Conservation (phyloP, 176 grass and related monocot genomes). For the Rhynchospora breviuscula region DNA sequence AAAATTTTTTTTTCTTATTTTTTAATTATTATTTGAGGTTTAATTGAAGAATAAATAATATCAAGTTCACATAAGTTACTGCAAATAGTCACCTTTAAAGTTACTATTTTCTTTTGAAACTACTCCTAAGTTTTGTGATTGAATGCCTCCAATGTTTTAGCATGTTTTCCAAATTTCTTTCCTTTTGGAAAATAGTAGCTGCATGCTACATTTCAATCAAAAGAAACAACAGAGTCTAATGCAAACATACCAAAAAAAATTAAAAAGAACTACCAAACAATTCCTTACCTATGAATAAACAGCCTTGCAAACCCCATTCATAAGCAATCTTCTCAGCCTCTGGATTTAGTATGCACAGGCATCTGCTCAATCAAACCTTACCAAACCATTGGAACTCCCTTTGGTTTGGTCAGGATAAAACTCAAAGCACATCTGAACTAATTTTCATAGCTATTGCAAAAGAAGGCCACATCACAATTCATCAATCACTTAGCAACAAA, state of each 20-base stretch:
- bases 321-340: background rate
- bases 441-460: too few relatives aligned
- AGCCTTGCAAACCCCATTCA: background rate
- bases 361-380: too few relatives aligned
- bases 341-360: too few relatives aligned
- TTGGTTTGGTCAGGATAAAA: too few relatives aligned
- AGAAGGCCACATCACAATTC: too few relatives aligned
- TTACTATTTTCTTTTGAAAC: background rate
- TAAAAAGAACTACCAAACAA: background rate
- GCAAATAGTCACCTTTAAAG: background rate
- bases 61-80: background rate
- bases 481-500: too few relatives aligned
- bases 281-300: background rate
- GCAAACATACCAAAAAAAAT: background rate
- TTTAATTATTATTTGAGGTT: constrained; percentile 19
- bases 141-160: background rate
- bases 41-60: background rate
- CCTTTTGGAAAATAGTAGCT: background rate
- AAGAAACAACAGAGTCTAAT: background rate
- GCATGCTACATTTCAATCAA: background rate
- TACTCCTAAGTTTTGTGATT: background rate
- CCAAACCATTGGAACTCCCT: too few relatives aligned
- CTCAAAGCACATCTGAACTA: too few relatives aligned
- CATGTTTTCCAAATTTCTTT: background rate
- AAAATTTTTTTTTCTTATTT: background rate